Conservation (phyloP, 768 basidiomycete species). For the Leucosporidium yakuticum region DNA sequence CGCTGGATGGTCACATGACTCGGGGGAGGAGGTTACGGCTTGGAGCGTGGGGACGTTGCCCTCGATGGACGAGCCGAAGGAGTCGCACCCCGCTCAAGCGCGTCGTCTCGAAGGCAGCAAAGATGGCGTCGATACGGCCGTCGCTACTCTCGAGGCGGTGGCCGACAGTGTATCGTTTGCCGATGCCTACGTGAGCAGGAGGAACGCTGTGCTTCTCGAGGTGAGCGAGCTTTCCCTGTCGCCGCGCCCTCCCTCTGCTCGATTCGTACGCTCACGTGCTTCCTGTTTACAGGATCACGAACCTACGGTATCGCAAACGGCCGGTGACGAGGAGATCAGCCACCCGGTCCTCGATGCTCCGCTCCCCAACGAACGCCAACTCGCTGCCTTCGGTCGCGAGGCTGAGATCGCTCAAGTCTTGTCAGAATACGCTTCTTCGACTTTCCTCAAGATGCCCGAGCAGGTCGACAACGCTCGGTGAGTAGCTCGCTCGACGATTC, state of each 20-base stretch:
- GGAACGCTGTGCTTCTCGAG: conserved; percentile 5
- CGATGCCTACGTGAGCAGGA: conserved; percentile 15
- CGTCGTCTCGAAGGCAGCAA: too few relatives aligned
- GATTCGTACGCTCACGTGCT: conserved; percentile 30
- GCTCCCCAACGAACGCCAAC: too few relatives aligned
- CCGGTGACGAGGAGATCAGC: too few relatives aligned
- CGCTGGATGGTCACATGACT: not conserved
- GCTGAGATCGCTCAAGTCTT: too few relatives aligned
- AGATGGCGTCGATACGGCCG: conserved; percentile 5
- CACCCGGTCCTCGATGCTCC: too few relatives aligned
- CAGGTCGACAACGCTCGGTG: not conserved
- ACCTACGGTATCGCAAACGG: not conserved
- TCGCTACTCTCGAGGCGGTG: not conserved
- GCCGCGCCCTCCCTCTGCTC: too few relatives aligned
- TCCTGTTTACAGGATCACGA: conserved; percentile 19
- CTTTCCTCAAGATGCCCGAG: too few relatives aligned
- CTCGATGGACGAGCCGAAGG: conserved; percentile 30
- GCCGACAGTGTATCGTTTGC: conserved; percentile 14
- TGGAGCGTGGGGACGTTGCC: conserved; percentile 12
- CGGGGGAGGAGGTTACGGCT: not conserved
- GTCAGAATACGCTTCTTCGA: too few relatives aligned
- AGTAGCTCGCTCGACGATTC: not conserved
- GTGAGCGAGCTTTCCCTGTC: not conserved
- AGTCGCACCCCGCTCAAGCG: conserved; percentile 18
- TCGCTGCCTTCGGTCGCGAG: too few relatives aligned